Conservation (phyloP, 495 filamentous ascomycete genomes). For the Penicillium manginii region DNA sequence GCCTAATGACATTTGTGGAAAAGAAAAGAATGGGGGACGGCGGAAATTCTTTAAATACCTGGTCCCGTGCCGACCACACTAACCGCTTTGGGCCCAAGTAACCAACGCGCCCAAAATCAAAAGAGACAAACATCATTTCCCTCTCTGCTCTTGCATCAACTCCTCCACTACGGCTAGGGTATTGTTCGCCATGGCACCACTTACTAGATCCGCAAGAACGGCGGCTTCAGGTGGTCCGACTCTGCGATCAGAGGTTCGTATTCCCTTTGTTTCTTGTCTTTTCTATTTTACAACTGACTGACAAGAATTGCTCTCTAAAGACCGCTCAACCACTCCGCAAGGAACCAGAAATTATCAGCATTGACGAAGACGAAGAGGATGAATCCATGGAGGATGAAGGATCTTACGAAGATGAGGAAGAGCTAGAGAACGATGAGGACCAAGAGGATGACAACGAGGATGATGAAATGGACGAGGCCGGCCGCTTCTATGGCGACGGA, state of each 20-base stretch:
- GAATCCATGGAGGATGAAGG: slow-evolving; percentile 34
- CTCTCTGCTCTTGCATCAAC: slow-evolving; percentile 19
- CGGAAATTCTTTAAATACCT: slow-evolving; percentile 30
- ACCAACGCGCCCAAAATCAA: slow-evolving; percentile 40
- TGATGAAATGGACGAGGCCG: slow-evolving; percentile 9
- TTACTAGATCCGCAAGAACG: slow-evolving; percentile 31
- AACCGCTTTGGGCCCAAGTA: slow-evolving; percentile 30
- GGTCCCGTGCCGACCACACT: slow-evolving; percentile 36
- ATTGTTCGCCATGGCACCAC: slow-evolving; percentile 30
- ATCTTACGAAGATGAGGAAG: slow-evolving; percentile 26
- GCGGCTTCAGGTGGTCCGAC: slow-evolving; percentile 8
- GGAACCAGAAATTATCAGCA: slow-evolving; percentile 44
- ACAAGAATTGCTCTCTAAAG: slow-evolving; percentile 33
- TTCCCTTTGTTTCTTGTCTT: neutral
- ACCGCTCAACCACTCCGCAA: slow-evolving; percentile 26
- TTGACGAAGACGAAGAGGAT: slow-evolving; percentile 43
- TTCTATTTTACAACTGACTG: slow-evolving; percentile 10
- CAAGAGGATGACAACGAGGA: slow-evolving; percentile 25
- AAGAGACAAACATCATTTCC: slow-evolving; percentile 37
- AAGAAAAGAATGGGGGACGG: slow-evolving; percentile 40
- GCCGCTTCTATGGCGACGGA: slow-evolving; percentile 23
- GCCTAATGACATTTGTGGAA: slow-evolving; percentile 85
- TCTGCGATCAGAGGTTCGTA: slow-evolving; percentile 24
- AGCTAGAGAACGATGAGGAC: slow-evolving; percentile 27
- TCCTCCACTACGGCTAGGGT: slow-evolving; percentile 7